Evolutionary conservation across 805 yeast genomes (phyloP).

Genomic region (Metschnikowia chrysomelidarum): DNA sequence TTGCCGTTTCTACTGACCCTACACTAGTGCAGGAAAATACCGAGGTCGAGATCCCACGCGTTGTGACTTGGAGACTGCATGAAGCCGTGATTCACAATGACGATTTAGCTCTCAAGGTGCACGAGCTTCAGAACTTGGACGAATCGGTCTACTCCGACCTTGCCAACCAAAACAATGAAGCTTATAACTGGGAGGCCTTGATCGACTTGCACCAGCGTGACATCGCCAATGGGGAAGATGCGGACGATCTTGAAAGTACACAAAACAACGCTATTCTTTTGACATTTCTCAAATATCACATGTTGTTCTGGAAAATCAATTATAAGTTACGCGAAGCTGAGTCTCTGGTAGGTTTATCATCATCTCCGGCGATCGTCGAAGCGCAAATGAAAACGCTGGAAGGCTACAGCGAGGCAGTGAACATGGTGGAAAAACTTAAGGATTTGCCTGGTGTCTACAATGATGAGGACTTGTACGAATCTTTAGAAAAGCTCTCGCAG

Average conservation of each 20-base stretch:
- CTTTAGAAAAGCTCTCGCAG: conserved; percentile 49
- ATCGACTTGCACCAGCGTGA: conserved; percentile 57
- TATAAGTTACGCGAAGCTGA: conserved; percentile 61
- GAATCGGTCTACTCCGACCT: conserved; percentile 29
- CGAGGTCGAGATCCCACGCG: conserved; percentile 27
- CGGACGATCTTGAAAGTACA: conserved; percentile 53
- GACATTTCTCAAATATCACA: conserved; percentile 72
- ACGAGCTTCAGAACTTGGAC: conserved; percentile 33
- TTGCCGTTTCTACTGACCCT: conserved; percentile 39
- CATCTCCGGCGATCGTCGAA: conserved; percentile 10
- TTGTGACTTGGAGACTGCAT: conserved; percentile 51
- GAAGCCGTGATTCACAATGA: conserved; percentile 66
- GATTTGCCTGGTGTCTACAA: conserved; percentile 93
- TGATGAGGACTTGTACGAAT: conserved; percentile 63
- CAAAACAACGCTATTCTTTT: conserved; percentile 73
- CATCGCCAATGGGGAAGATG: conserved; percentile 47
- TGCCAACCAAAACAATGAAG: conserved; percentile 53
- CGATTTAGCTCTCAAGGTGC: conserved; percentile 62
- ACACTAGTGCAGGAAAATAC: conserved; percentile 32
- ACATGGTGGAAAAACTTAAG: conserved; percentile 55
- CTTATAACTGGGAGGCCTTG: conserved; percentile 68
- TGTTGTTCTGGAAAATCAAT: conserved; percentile 61
- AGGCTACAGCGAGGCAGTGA: conserved; percentile 49
- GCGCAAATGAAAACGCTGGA: conserved; percentile 39
- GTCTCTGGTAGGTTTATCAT: conserved; percentile 28